phyloP scores from a whole-genome alignment of 176 grass and related monocot genomes.

The sorghum (Sorghum bicolor) region DNA sequence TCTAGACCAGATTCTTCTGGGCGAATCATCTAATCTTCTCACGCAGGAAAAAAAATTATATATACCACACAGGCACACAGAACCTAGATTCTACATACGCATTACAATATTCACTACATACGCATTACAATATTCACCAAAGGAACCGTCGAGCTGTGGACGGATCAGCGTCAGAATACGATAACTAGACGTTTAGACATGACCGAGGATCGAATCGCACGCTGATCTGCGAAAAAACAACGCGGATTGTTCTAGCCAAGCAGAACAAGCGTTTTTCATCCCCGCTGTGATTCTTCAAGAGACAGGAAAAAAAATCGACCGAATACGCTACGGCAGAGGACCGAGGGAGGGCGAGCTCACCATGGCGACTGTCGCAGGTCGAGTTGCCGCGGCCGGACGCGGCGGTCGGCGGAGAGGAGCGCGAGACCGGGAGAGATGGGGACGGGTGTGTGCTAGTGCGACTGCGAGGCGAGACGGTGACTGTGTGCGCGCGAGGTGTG shows the following conservation, averaged over 20 bases:
- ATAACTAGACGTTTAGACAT: background rate
- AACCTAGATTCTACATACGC: background rate
- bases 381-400: slow-evolving; percentile 12
- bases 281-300: background rate
- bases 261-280: background rate
- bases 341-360: background rate
- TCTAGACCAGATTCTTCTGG: background rate
- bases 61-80: background rate
- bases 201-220: background rate
- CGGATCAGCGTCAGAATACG: background rate
- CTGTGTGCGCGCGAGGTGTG: background rate
- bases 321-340: background rate
- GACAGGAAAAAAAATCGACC: too few species aligned
- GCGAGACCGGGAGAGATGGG: slow-evolving; percentile 21
- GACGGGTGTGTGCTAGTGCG: background rate
- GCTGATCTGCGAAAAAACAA: slow-evolving; percentile 7
- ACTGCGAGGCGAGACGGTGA: background rate
- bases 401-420: background rate
- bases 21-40: background rate
- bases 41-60: background rate
- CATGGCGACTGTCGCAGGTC: slow-evolving; percentile 24
- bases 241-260: background rate
- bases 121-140: slow-evolving; percentile 16
- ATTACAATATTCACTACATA: slow-evolving; percentile 16
- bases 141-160: background rate